Percentiles rank a stretch among this genome's conserved stretches.
These are phyloP conservation scores for Fusarium devonianum DNA, from an alignment of 2,329 filamentous ascomycete species.

Conservation along the genomic window DNA sequence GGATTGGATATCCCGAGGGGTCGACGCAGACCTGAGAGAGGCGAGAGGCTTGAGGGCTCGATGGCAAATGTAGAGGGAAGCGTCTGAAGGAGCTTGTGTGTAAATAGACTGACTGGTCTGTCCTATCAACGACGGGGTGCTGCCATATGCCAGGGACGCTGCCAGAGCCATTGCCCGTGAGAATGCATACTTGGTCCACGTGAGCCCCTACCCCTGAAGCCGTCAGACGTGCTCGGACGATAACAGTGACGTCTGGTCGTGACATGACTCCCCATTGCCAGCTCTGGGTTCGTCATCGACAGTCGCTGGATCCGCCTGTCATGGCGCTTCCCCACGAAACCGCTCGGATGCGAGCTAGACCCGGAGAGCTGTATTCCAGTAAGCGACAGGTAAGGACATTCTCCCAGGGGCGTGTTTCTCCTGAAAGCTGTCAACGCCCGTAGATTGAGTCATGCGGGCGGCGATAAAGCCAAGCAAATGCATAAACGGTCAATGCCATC, in stretches of 20 bases:
- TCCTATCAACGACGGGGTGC: conserved; percentile 25
- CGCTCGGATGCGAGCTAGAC: conserved; percentile 6
- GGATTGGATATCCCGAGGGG: conserved; percentile 67
- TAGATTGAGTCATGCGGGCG: not conserved
- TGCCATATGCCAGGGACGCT: conserved; percentile 21
- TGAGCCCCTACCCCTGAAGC: conserved; percentile 20
- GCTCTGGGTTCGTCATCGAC: conserved; percentile 13
- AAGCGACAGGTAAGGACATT: not conserved
- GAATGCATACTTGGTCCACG: conserved; percentile 6
- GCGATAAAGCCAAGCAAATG: conserved; percentile 3
- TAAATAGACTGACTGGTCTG: conserved; percentile 6
- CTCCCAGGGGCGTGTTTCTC: not conserved
- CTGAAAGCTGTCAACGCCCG: conserved; percentile 7
- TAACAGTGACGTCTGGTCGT: conserved; percentile 21
- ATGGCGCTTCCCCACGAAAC: conserved; percentile 8
- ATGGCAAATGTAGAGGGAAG: conserved; percentile 4
- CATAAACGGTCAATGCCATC: not conserved
- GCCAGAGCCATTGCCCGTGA: conserved; percentile 10
- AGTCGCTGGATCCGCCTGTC: conserved; percentile 25
- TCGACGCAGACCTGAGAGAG: conserved; percentile 57
- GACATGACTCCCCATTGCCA: conserved; percentile 2
- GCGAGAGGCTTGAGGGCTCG: conserved; percentile 18
- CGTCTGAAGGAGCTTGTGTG: conserved; percentile 18
- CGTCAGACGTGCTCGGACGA: conserved; percentile 18
- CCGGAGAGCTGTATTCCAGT: conserved; percentile 11